Percentiles rank a stretch among this genome's conserved stretches.
phyloP scores from a whole-genome alignment of 2,329 filamentous ascomycete genomes.

The Scytalidium lignicola region DNA sequence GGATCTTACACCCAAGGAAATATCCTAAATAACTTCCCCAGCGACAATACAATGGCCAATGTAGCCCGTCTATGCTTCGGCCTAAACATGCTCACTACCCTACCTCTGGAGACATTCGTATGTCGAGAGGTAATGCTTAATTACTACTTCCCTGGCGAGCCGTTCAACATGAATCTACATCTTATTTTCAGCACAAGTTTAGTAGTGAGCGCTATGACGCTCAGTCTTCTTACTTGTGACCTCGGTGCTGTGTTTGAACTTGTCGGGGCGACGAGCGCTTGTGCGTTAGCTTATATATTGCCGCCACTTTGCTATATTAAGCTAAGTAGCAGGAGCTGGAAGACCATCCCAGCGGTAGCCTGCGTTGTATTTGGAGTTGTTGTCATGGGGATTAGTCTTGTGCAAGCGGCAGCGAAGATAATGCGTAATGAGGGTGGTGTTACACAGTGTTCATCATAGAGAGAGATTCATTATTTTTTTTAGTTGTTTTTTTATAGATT shows the following conservation, averaged over 20 bases:
- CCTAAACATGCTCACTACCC: slow-evolving; percentile 96
- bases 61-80: slow-evolving; percentile 92
- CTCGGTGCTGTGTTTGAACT: slow-evolving; percentile 92
- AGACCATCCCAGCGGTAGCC: slow-evolving; percentile 65
- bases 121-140: slow-evolving; percentile 95
- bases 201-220: slow-evolving; percentile 69
- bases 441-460: slow-evolving; percentile 18
- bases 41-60: slow-evolving; percentile 89
- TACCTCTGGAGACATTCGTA: slow-evolving; percentile 95
- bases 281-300: slow-evolving; percentile 89
- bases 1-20: slow-evolving; percentile 90
- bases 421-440: slow-evolving; percentile 24
- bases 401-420: slow-evolving; percentile 69
- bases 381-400: slow-evolving; percentile 75
- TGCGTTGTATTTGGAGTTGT: slow-evolving; percentile 72
- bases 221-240: slow-evolving; percentile 86
- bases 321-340: slow-evolving; percentile 71
- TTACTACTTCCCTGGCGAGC: slow-evolving; percentile 60
- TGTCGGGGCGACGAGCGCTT: slow-evolving; percentile 91
- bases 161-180: slow-evolving; percentile 74
- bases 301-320: slow-evolving; percentile 95
- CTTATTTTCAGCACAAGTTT: slow-evolving; percentile 79
- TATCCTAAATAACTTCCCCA: slow-evolving; percentile 94
- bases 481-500: background rate
- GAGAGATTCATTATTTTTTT: background rate